These are phyloP conservation scores for Claviceps sp. DNA, from an alignment of 2,329 filamentous ascomycete species.

Conservation along the genomic window DNA sequence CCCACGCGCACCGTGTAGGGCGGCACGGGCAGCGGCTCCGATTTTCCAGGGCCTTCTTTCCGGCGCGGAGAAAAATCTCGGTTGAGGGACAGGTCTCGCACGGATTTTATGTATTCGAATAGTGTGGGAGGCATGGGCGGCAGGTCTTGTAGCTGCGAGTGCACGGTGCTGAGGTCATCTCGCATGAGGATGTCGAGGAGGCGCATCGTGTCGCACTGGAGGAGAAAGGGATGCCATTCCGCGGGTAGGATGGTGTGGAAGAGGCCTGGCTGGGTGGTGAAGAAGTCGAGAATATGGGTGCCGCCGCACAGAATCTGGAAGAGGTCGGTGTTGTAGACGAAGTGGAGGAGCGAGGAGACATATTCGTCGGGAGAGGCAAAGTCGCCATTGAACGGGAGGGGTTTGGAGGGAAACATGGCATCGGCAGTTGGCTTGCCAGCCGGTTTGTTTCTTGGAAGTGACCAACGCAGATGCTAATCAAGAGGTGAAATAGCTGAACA, in stretches of 20 bases:
- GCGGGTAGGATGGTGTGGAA: constrained; percentile 64
- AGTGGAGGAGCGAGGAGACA: constrained; percentile 62
- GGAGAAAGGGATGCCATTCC: constrained; percentile 73
- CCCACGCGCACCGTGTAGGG: constrained; percentile 66
- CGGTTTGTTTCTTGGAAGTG: no score
- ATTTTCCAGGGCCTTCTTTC: constrained; percentile 16
- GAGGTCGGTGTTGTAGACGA: constrained; percentile 58
- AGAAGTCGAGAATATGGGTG: constrained; percentile 95
- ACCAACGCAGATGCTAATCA: no score
- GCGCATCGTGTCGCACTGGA: constrained; percentile 55
- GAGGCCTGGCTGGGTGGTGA: constrained; percentile 71
- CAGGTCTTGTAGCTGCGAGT: constrained; percentile 11
- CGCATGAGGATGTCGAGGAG: constrained; percentile 72
- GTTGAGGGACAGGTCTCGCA: constrained; percentile 55
- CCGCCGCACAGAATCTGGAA: constrained; percentile 88
- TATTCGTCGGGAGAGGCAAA: constrained; percentile 66
- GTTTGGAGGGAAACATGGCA: constrained; percentile 18
- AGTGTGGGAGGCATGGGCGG: constrained; percentile 40
- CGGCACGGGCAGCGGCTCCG: constrained; percentile 39
- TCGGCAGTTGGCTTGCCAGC: background rate
- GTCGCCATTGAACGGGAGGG: constrained; percentile 55
- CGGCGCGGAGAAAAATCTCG: constrained; percentile 40
- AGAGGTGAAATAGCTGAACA: no score
- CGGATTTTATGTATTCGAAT: constrained; percentile 55
- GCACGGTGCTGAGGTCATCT: constrained; percentile 46